These are phyloP conservation scores for Dictyostelium firmibasis DNA, from an alignment of 78 protist genomes.

Conservation along the genomic window DNA sequence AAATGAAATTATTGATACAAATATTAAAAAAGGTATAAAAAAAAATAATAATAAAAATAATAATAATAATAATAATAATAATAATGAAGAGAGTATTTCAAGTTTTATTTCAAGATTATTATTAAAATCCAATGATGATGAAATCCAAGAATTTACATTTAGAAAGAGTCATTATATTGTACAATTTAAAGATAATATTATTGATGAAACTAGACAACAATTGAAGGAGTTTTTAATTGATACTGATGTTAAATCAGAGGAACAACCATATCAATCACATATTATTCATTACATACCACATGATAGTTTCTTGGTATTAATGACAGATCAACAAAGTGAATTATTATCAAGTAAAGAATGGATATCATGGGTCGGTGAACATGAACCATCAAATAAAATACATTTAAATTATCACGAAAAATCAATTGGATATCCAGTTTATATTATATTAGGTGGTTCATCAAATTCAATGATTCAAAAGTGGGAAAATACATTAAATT, in stretches of 20 bases:
- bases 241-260: neutral
- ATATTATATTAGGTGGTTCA: neutral
- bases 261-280: neutral
- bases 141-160: neutral
- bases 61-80: no score
- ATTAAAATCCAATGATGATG: neutral
- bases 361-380: constrained; percentile 40
- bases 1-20: constrained; percentile 2
- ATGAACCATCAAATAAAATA: constrained; percentile 3
- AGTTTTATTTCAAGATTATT: neutral
- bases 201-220: neutral
- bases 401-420: neutral
- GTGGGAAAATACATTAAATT: neutral
- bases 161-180: neutral
- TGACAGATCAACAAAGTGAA: constrained; percentile 14
- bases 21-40: neutral
- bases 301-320: constrained; percentile 21
- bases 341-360: neutral
- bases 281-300: constrained; percentile 37
- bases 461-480: neutral
- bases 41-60: neutral
- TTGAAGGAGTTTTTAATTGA: neutral
- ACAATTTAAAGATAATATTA: constrained; percentile 2
- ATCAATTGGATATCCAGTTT: neutral
- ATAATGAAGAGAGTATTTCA: neutral